Evolutionary conservation across 202 grass and related monocot genomes (phyloP).

Genomic region (Panicum virgatum): DNA sequence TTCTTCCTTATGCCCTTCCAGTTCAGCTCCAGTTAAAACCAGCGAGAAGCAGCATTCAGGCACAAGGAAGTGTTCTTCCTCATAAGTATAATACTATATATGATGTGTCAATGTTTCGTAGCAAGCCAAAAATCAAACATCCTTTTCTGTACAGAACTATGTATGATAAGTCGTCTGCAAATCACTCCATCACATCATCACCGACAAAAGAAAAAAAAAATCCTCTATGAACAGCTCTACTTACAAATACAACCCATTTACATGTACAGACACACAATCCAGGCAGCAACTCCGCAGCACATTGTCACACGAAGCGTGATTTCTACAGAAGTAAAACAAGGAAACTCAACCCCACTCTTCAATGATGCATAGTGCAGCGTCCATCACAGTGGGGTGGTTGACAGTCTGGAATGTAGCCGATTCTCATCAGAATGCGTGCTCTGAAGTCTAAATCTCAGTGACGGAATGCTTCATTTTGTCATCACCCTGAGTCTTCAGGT

Average conservation of each 20-base stretch:
- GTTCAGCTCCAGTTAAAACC: neutral
- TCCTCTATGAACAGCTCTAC: constrained; percentile 9
- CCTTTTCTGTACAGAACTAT: constrained; percentile 29
- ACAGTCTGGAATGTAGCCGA: neutral
- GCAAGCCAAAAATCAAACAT: neutral
- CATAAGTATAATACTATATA: neutral
- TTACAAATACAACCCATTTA: constrained; percentile 25
- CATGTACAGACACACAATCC: constrained; percentile 25
- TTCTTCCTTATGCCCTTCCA: neutral
- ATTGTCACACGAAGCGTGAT: neutral
- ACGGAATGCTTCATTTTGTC: neutral
- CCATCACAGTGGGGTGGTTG: constrained; percentile 9
- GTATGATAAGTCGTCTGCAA: constrained; percentile 26
- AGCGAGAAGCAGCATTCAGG: neutral
- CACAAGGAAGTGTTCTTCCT: neutral
- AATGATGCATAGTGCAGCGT: neutral
- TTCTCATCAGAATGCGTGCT: neutral
- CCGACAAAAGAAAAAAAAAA: constrained; percentile 3
- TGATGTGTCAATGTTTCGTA: neutral
- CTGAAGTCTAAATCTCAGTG: neutral
- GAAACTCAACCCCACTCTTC: neutral
- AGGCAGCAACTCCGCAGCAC: neutral
- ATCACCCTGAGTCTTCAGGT: neutral
- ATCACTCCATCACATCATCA: constrained; percentile 17
- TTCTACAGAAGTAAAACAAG: neutral